Evolutionary conservation across 2,329 filamentous ascomycete genomes (phyloP).

Genomic region (Metarhizium guizhouense): DNA sequence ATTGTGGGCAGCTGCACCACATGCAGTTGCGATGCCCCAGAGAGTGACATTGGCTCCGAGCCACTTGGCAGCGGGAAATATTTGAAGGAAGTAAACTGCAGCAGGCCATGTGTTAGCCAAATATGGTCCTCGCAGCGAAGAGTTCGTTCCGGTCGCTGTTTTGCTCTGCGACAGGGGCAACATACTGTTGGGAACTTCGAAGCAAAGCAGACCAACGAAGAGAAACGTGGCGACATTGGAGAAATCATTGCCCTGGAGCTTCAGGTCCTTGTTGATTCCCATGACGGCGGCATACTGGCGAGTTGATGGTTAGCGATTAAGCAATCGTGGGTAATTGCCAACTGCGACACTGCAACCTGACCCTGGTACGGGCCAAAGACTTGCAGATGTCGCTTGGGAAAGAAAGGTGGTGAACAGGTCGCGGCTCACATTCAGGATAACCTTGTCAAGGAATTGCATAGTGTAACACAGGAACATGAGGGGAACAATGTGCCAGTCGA

Average conservation of each 20-base stretch:
- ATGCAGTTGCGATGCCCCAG: conserved; percentile 49
- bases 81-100: conserved; percentile 48
- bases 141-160: too few species aligned
- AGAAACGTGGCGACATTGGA: conserved; percentile 53
- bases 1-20: conserved; percentile 42
- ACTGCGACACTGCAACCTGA: not conserved
- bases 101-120: not conserved
- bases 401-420: not conserved
- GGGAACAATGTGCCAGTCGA: conserved; percentile 51
- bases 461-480: conserved; percentile 54
- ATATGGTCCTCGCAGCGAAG: not conserved
- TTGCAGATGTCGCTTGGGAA: not conserved
- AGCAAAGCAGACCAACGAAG: conserved; percentile 51
- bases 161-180: not conserved
- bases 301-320: not conserved
- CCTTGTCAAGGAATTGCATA: conserved; percentile 57
- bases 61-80: conserved; percentile 51
- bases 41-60: conserved; percentile 48
- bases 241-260: conserved; percentile 51
- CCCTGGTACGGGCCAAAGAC: not conserved
- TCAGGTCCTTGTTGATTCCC: conserved; percentile 45
- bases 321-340: not conserved
- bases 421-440: conserved; percentile 47
- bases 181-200: conserved; percentile 50
- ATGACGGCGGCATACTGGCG: conserved; percentile 57